Conservation (phyloP, 306 rosid genomes). For the Cyamopsis tetragonoloba region DNA sequence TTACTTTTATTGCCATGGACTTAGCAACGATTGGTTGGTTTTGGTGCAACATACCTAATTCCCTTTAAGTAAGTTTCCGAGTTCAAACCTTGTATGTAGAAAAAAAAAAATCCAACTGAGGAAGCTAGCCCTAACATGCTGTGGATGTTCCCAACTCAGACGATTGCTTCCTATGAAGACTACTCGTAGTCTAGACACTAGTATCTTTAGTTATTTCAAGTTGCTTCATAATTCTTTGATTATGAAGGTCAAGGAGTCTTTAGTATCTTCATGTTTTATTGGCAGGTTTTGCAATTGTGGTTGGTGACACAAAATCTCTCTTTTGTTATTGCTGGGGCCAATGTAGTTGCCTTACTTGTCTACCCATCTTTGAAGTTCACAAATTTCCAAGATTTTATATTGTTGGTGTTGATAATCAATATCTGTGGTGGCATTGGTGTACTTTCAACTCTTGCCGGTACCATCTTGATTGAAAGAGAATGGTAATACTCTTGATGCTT, state of each 20-base stretch:
- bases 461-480: conserved; percentile 91
- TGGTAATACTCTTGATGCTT: conserved; percentile 50
- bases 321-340: conserved; percentile 66
- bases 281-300: conserved; percentile 84
- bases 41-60: too few relatives aligned
- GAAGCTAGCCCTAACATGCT: too few relatives aligned
- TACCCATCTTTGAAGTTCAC: conserved; percentile 54
- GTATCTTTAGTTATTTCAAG: neutral
- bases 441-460: conserved; percentile 83
- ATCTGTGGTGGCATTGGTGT: conserved; percentile 73
- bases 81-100: too few relatives aligned
- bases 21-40: too few relatives aligned
- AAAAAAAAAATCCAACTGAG: too few relatives aligned
- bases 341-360: conserved; percentile 50
- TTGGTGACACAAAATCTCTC: conserved; percentile 68
- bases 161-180: too few relatives aligned
- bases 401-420: conserved; percentile 53
- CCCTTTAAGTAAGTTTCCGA: too few relatives aligned
- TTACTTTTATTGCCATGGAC: too few relatives aligned
- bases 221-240: neutral
- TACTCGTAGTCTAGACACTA: too few relatives aligned
- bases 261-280: conserved; percentile 18
- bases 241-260: neutral
- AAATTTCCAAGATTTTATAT: conserved; percentile 47
- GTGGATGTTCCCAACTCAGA: too few relatives aligned